Evolutionary conservation across 129 eudicot genomes (phyloP), one percentile per base, ranked within the genome.

Genomic region (Artemisia tridentata): DNA sequence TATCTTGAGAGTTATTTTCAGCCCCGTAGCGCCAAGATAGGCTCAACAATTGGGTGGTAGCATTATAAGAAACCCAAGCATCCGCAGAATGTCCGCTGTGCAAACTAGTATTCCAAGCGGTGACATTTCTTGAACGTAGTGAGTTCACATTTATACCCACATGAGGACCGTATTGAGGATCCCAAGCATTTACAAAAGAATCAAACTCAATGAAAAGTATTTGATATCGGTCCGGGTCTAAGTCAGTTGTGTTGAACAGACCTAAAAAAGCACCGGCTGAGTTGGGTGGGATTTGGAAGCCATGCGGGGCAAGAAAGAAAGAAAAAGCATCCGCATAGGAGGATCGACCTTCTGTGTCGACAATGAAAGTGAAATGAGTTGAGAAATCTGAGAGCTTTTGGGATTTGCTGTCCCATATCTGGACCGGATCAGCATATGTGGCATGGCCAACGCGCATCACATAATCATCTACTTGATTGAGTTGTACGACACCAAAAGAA

Each of bases 381-480:
- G 73, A 15, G 60, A 66, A 75, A 46, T 75, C 73, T 10, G 79
- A 43, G 21, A 75, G 59, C 2, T 56, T 25, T 4, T 67, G 21
- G 0, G 73, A 16, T 55, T 56, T 47, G 13, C n/a, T 29, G 60
- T 75, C 79, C 79, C 79, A 75, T 55, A 75, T 75, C 9, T 66
- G 79, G 67, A 75, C 17, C 8, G 73, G 51, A 11, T 75, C 11
- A 1, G 73, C 6, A 59, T 66, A 75, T 8, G 5, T 66, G 48
- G 67, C 72, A n/a, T 75, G 79, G 23, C 72, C 79, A 17, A 75
- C 79, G 3, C 58, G n/a, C n/a, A n/a, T n/a, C n/a, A n/a, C n/a
- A n/a, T n/a, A n/a, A n/a, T n/a, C n/a, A n/a, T n/a, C 45, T 49
- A 75, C 38, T 1, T 13, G 23, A 23, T 75, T 75, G 59, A 75